A percentile compares a stretch with the other conserved stretches of the same genome.
These are phyloP conservation scores for Ustilaginoidea virens DNA, from an alignment of 2,329 filamentous ascomycete genomes.

Conservation along the genomic window DNA sequence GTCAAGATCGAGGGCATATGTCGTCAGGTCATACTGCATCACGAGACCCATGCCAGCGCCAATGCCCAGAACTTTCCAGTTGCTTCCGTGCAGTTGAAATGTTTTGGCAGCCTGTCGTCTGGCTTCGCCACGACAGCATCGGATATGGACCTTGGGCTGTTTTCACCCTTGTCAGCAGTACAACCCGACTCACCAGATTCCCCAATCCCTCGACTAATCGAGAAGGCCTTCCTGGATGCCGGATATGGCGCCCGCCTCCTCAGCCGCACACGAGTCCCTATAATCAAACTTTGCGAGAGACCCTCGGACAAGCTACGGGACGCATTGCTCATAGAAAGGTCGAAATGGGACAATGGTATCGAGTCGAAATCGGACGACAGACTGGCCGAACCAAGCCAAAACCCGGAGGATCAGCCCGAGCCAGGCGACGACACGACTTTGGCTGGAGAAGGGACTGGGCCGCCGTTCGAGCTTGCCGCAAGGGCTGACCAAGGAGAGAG, in stretches of 20 bases:
- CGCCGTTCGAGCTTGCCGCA: conserved; percentile 9
- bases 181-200: conserved; percentile 39
- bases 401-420: conserved; percentile 7
- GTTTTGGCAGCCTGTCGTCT: conserved; percentile 70
- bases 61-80: conserved; percentile 30
- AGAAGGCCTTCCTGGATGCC: conserved; percentile 55
- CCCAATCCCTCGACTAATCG: conserved; percentile 56
- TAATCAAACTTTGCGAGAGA: conserved; percentile 70
- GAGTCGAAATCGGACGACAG: conserved; percentile 21
- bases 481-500: conserved; percentile 5
- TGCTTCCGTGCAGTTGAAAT: conserved; percentile 49
- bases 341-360: conserved; percentile 52
- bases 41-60: conserved; percentile 30
- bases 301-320: conserved; percentile 45
- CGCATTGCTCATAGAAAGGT: conserved; percentile 47
- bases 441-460: conserved; percentile 3
- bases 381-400: conserved; percentile 17
- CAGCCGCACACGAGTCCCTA: conserved; percentile 66
- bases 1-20: conserved; percentile 48
- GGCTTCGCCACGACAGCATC: conserved; percentile 80
- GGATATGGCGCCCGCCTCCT: conserved; percentile 66
- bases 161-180: conserved; percentile 45
- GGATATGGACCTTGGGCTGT: conserved; percentile 75
- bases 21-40: conserved; percentile 36
- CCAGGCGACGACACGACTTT: conserved; percentile 2